A percentile compares a stretch with the other conserved stretches of the same genome.
Conservation (phyloP, 371 early-diverging fungal genomes). For the Chytridium lagenaria region DNA sequence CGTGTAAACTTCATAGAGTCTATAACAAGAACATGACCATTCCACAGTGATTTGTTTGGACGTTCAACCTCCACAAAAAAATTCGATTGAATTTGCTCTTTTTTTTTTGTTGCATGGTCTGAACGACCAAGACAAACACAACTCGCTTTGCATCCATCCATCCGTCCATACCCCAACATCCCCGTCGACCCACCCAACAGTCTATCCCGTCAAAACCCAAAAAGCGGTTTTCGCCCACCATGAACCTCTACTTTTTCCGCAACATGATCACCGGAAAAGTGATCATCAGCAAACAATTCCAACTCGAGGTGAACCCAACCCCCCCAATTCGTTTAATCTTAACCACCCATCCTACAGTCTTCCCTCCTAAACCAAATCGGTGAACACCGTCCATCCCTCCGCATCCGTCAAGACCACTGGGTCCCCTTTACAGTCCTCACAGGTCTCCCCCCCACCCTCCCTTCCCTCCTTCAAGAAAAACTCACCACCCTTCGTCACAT, state of each 20-base stretch:
- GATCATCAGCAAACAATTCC: conserved; percentile 42
- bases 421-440: conserved; percentile 55
- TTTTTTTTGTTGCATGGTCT: no score
- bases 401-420: conserved; percentile 54
- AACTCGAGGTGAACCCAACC: conserved; percentile 28
- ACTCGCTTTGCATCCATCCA: neutral
- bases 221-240: no score
- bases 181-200: neutral
- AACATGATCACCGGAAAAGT: conserved; percentile 49
- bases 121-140: no score
- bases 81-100: no score
- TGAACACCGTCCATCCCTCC: conserved; percentile 41
- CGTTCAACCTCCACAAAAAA: no score
- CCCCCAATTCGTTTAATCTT: neutral
- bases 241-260: conserved; percentile 51
- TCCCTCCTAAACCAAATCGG: conserved; percentile 46
- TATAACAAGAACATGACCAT: no score
- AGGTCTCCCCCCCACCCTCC: conserved; percentile 32
- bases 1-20: no score
- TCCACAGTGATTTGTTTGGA: no score
- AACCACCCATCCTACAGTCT: neutral
- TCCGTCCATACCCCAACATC: neutral
- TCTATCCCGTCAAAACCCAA: no score
- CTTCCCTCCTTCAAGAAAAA: neutral
- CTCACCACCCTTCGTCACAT: conserved; percentile 14